Conservation (phyloP, 2,329 filamentous ascomycete genomes). For the Cryphonectria japonica region DNA sequence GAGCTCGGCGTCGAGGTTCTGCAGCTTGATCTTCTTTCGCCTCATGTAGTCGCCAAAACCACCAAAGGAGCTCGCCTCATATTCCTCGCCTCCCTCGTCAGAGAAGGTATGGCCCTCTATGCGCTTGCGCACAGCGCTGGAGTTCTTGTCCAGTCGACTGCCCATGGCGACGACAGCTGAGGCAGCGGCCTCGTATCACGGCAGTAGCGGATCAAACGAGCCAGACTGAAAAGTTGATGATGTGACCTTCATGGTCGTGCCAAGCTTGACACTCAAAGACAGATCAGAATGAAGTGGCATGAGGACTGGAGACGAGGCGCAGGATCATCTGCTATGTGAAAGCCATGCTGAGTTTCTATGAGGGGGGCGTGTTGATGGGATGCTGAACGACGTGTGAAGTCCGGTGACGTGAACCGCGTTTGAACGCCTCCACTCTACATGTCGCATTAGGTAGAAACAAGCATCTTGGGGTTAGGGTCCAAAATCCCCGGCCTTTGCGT, state of each 20-base stretch:
- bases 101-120: constrained; percentile 72
- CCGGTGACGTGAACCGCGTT: constrained; percentile 11
- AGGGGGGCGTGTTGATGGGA: neutral
- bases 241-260: constrained; percentile 19
- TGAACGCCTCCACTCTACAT: neutral
- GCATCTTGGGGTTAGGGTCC: neutral
- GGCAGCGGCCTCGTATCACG: neutral
- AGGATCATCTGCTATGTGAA: neutral
- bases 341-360: neutral
- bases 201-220: constrained; percentile 2
- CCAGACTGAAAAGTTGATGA: constrained; percentile 11
- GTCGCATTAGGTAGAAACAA: too few species aligned
- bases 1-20: constrained; percentile 87
- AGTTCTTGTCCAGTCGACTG: constrained; percentile 65
- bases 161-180: constrained; percentile 51
- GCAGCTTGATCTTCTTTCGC: constrained; percentile 94
- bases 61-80: constrained; percentile 82
- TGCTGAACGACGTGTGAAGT: neutral
- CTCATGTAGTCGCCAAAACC: constrained; percentile 92
- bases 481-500: too few species aligned
- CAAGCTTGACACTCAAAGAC: neutral
- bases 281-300: neutral
- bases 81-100: constrained; percentile 87
- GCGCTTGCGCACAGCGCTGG: constrained; percentile 63
- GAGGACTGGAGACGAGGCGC: neutral